Conservation (phyloP, 1,284 basidiomycete species). For the Ganoderma lucidum region DNA sequence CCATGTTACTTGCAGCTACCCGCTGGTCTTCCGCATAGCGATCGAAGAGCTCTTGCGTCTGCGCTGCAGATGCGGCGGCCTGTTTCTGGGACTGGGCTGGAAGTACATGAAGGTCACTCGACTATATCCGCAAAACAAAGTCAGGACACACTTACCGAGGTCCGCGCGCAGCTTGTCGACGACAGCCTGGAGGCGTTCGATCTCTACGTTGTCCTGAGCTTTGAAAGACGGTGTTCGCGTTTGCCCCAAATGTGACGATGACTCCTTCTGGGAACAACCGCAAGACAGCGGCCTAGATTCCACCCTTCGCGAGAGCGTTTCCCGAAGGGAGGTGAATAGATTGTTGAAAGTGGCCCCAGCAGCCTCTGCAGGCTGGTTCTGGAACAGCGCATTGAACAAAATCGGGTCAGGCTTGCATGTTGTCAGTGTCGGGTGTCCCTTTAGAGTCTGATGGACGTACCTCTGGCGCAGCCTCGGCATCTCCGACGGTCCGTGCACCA, state of each 20-base stretch:
- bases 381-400: conserved; percentile 64
- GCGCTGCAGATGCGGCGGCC: conserved; percentile 40
- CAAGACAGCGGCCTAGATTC: neutral
- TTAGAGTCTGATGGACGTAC: conserved; percentile 39
- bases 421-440: neutral
- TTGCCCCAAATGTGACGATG: conserved; percentile 23
- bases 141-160: conserved; percentile 52
- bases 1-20: conserved; percentile 20
- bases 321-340: conserved; percentile 56
- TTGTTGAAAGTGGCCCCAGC: conserved; percentile 60
- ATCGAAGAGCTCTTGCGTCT: conserved; percentile 58
- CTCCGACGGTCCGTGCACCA: conserved; percentile 45
- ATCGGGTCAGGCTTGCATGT: conserved; percentile 53
- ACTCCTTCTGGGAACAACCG: conserved; percentile 5
- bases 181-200: conserved; percentile 36
- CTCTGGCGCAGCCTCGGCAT: conserved; percentile 51
- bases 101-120: neutral
- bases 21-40: conserved; percentile 55
- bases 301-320: conserved; percentile 28
- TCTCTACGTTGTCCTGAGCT: conserved; percentile 26
- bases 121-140: no score
- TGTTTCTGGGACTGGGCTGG: conserved; percentile 61
- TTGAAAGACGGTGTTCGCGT: conserved; percentile 1
- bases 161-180: conserved; percentile 57
- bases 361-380: conserved; percentile 53